Evolutionary conservation across 768 basidiomycete genomes (phyloP), one percentile per base, ranked within the genome.

Genomic region (Epithele typhae): DNA sequence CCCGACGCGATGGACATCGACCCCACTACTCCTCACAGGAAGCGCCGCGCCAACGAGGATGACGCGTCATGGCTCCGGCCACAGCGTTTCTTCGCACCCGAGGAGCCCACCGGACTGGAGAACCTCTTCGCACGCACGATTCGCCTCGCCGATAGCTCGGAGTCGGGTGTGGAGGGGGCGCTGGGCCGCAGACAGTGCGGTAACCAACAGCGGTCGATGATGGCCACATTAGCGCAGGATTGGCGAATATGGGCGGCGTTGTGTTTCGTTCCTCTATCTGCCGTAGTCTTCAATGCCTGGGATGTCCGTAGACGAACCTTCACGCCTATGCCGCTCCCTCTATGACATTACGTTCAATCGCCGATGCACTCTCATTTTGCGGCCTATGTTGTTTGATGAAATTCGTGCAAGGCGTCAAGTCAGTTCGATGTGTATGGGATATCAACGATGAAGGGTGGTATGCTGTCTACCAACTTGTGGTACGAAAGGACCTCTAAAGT

Each of bases 91-190:
- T 90, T 88, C 54, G 76, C 84, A 14, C 87, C 86, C 0, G 86
- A 88, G 60, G 76, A 79, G 50, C 84, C 86, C 1, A 90, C 87
- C 1, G 87, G 87, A 12, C 71, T 90, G 7, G 87, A 90, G 62
- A 70, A 73, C 30, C 64, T 90, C 14, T 82, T 89, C 51, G 80
- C 81, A 46, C 71, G 68, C 51, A 80, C 84, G 10, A 74, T 71
- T 37, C 57, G 49, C 25, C 52, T 63, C 3, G 53, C 51, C 15
- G 61, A 63, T 32, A 44, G 25, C 12, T 53, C 58, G 22, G 55
- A 52, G n/a, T 49, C 50, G 21, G 36, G 21, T 25, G 25, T 25
- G 17, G 40, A 34, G 30, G 32, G 35, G 25, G 38, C 23, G 17
- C 7, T 32, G 30, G 9, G 15, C 30, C 15, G 15, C 30, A 32